phyloP scores from a whole-genome alignment of 768 basidiomycete species.

The Rubroboletus pulcherrimus region DNA sequence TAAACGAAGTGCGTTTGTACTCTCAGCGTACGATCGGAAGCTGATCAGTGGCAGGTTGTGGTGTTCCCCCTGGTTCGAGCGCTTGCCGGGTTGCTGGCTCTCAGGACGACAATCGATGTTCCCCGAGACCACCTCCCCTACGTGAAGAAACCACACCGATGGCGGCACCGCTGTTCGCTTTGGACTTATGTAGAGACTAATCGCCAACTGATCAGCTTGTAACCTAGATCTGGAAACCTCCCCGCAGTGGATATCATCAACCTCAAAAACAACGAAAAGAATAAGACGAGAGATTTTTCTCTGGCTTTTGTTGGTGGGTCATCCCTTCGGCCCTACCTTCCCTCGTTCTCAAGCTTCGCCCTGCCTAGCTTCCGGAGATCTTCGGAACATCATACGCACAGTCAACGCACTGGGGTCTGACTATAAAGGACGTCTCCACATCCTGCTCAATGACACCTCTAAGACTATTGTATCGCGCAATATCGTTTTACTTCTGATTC shows the following conservation, averaged over 20 bases:
- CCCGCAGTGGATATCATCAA: conserved; percentile 31
- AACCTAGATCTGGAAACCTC: conserved; percentile 18
- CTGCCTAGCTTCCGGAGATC: conserved; percentile 41
- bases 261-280: conserved; percentile 20
- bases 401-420: conserved; percentile 40
- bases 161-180: conserved; percentile 23
- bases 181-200: conserved; percentile 3
- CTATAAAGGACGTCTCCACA: conserved; percentile 36
- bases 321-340: not conserved
- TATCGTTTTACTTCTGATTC: conserved; percentile 38
- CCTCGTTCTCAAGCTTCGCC: not conserved
- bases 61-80: not conserved
- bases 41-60: conserved; percentile 15
- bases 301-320: conserved; percentile 22
- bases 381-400: conserved; percentile 41
- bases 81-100: not conserved
- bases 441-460: conserved; percentile 43
- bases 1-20: conserved; percentile 27
- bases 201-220: not conserved
- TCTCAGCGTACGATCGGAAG: not conserved
- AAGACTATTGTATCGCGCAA: conserved; percentile 34
- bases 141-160: not conserved
- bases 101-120: not conserved
- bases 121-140: not conserved
- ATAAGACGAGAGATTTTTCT: conserved; percentile 17